Evolutionary conservation across 176 grass and related monocot species (phyloP).

Genomic region (Paspalum notatum): DNA sequence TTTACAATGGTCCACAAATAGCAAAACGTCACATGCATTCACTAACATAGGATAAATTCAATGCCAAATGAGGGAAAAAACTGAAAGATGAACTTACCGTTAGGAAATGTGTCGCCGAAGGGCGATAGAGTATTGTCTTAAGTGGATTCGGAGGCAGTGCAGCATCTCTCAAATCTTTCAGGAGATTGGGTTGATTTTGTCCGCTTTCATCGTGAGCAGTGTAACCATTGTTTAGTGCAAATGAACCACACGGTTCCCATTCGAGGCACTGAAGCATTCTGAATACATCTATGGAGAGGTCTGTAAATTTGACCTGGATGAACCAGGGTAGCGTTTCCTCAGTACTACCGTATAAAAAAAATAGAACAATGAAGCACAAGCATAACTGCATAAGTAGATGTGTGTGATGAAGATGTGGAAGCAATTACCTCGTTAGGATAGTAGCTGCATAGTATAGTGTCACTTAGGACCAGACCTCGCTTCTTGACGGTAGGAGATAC

Average conservation of each 20-base stretch:
- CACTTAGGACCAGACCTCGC: conserved; percentile 67
- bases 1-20: background rate
- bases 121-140: conserved; percentile 80
- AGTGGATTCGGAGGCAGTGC: conserved; percentile 80
- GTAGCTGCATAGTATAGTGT: conserved; percentile 74
- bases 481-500: conserved; percentile 45
- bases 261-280: conserved; percentile 97
- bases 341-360: background rate
- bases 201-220: conserved; percentile 63
- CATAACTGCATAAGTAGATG: background rate
- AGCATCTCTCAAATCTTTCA: conserved; percentile 82
- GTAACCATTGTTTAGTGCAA: conserved; percentile 65
- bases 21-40: background rate
- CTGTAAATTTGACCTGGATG: conserved; percentile 86
- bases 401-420: background rate
- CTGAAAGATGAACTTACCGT: conserved; percentile 48
- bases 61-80: conserved; percentile 11
- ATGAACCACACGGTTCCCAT: conserved; percentile 92
- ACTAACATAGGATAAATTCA: conserved; percentile 4
- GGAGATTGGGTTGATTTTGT: conserved; percentile 62
- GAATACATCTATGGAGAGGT: conserved; percentile 85
- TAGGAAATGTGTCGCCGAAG: conserved; percentile 78
- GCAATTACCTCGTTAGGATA: conserved; percentile 71
- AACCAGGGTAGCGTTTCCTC: conserved; percentile 6
- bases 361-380: background rate